A percentile compares a stretch with the other conserved stretches of the same genome.
Evolutionary conservation across 345 rosid species (phyloP).

Genomic region (Murraya paniculata): DNA sequence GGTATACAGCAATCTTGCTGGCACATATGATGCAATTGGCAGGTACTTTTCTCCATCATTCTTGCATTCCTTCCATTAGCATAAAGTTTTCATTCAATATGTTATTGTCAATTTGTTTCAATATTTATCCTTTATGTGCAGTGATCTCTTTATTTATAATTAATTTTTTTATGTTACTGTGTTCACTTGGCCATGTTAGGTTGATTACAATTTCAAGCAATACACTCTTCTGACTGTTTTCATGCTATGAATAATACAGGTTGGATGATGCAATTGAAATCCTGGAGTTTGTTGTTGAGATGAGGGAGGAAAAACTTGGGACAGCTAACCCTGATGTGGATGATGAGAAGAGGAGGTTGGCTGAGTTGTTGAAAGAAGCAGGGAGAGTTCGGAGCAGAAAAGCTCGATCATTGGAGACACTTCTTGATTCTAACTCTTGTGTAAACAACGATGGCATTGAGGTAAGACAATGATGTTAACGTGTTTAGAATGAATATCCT

Average conservation of each 20-base stretch:
- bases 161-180: neutral
- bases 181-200: neutral
- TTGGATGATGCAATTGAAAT: constrained; percentile 80
- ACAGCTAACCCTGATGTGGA: constrained; percentile 85
- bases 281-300: constrained; percentile 64
- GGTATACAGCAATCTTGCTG: constrained; percentile 90
- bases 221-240: neutral
- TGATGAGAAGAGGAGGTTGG: constrained; percentile 87
- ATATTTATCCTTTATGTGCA: neutral
- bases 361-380: constrained; percentile 69
- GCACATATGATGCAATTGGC: constrained; percentile 90
- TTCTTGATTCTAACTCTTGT: constrained; percentile 56
- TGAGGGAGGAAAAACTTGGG: constrained; percentile 89
- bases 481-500: constrained; percentile 21
- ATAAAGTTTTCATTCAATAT: neutral
- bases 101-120: neutral
- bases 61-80: constrained; percentile 11
- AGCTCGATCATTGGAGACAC: constrained; percentile 71
- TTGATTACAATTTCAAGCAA: neutral
- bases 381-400: constrained; percentile 74
- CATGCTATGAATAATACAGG: constrained; percentile 35
- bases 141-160: neutral
- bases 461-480: constrained; percentile 26
- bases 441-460: constrained; percentile 34
- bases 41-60: constrained; percentile 44